Evolutionary conservation across 1,284 basidiomycete genomes (phyloP), one percentile per base, ranked within the genome.

Genomic region (Trichosporon sp.): DNA sequence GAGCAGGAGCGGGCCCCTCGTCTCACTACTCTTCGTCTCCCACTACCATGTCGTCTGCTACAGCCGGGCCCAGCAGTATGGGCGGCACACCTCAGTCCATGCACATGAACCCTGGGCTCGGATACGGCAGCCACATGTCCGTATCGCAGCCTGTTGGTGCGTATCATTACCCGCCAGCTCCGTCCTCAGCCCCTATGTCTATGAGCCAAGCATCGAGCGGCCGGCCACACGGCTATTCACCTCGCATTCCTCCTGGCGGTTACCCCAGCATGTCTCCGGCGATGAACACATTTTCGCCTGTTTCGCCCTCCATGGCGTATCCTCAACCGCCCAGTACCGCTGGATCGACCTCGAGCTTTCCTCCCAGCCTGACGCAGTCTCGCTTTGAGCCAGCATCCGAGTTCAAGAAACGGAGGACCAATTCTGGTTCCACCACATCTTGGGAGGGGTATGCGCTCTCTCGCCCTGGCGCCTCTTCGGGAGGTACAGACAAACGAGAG

Each of bases 61-160:
- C 37, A 1, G 37, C 54, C 11, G 52, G 52, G 6, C 34, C 52
- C 14, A 46, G 60, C 37, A 49, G 19, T 31, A 29, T 54, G 14
- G 27, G 25, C 25, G 49, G 62, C 14, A 32, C 33, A 21, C 14
- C 44, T 7, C 54, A 57, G 25, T 44, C 40, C 14, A 62, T 65
- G 66, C 66, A 68, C 57, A 68, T 65, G 61, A 32, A 44, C 23
- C 46, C 33, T 2, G 25, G 56, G 2, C 56, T 34, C 13, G 56
- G 56, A 7, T 72, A 72, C 64, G 63, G 68, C 3, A 54, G 65
- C n/a, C 67, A 69, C 49, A 62, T 70, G 16, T 33, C 37, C 2
- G 54, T 59, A 7, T 62, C 62, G 1, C 66, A 68, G 31, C 61
- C 58, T 9, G 58, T 68, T 8, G 58, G 62, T 14, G 52, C 61